Conservation (phyloP, 2,329 filamentous ascomycete genomes). For the Beauveria rudraprayagi region DNA sequence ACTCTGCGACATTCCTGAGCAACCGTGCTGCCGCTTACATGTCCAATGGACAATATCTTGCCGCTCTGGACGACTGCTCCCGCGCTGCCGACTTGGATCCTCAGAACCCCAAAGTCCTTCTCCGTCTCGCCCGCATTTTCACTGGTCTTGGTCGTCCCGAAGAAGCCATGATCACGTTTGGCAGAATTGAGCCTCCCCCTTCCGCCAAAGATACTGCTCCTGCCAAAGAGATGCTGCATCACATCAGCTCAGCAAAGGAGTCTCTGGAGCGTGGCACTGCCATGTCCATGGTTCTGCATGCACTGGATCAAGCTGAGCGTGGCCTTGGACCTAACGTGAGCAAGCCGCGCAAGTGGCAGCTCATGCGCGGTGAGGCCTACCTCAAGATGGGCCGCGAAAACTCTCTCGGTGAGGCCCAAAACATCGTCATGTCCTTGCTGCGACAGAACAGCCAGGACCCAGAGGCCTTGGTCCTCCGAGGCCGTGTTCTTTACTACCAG, state of each 20-base stretch:
- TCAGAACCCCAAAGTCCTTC: conserved; percentile 76
- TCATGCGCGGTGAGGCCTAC: conserved; percentile 87
- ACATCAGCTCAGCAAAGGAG: conserved; percentile 72
- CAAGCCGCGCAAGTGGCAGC: conserved; percentile 85
- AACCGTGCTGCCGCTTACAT: conserved; percentile 95
- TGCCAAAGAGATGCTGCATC: conserved; percentile 77
- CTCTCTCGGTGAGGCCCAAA: conserved; percentile 83
- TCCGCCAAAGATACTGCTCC: conserved; percentile 77
- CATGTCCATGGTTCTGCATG: conserved; percentile 86
- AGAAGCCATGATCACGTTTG: conserved; percentile 77
- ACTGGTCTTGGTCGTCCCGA: conserved; percentile 78
- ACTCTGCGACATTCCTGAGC: conserved; percentile 81
- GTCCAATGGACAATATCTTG: conserved; percentile 68
- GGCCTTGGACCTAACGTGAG: conserved; percentile 65
- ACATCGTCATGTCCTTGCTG: conserved; percentile 80
- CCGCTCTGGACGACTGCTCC: conserved; percentile 81
- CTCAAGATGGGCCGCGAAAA: conserved; percentile 88
- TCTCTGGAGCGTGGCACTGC: conserved; percentile 66
- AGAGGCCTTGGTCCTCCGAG: conserved; percentile 84
- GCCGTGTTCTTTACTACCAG: conserved; percentile 78
- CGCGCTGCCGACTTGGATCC: conserved; percentile 77
- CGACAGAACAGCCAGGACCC: conserved; percentile 85
- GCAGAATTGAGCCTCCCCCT: conserved; percentile 69
- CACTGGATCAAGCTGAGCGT: conserved; percentile 82
- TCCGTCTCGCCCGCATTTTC: conserved; percentile 83